Evolutionary conservation across 768 basidiomycete genomes (phyloP), one percentile per base, ranked within the genome.

Genomic region (Chlorophyllum brunneum): DNA sequence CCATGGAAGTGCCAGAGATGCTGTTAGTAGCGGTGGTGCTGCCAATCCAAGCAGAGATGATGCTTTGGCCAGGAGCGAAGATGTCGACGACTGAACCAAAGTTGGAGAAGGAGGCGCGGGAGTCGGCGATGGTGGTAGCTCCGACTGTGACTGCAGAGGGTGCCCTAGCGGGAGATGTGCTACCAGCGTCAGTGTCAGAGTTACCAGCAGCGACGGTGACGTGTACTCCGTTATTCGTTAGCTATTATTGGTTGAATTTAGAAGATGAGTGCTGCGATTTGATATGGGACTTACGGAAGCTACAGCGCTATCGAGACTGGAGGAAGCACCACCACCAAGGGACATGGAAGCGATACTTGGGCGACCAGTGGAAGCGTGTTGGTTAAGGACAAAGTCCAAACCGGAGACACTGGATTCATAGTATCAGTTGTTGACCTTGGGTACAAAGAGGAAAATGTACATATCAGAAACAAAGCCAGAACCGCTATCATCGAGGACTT

Each of bases 201-300:
- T 72, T 72, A 11, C 70, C 71, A 39, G 70, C 68, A 20, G 62
- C 62, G 4, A 60, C 67, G 7, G 58, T 58, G 22, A 70, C 68
- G 48, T 70, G 70, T 47, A 71, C 40, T 23, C 67, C 67, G 11
- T 45, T 55, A 39, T 38, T 44, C 23, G 60, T 61, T 22, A 70
- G 59, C 62, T 68, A 46, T 4, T n/a, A n/a, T 4, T 2, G 26
- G 29, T n/a, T n/a, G n/a, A n/a, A n/a, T n/a, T n/a, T 6, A 52
- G 22, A 33, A 31, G 15, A 41, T 36, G 36, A 33, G 16, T 15
- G 15, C 8, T 30, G 22, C 5, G 13, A 11, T n/a, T 23, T 13
- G 18, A 5, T 8, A n/a, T 5, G 18, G 24, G 5, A 54, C 62
- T 56, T 22, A 61, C 59, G 9, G 61, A 26, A 26, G 55, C 56